Conservation (phyloP, 148 eudicot genomes). For the Arctostaphylos glauca region DNA sequence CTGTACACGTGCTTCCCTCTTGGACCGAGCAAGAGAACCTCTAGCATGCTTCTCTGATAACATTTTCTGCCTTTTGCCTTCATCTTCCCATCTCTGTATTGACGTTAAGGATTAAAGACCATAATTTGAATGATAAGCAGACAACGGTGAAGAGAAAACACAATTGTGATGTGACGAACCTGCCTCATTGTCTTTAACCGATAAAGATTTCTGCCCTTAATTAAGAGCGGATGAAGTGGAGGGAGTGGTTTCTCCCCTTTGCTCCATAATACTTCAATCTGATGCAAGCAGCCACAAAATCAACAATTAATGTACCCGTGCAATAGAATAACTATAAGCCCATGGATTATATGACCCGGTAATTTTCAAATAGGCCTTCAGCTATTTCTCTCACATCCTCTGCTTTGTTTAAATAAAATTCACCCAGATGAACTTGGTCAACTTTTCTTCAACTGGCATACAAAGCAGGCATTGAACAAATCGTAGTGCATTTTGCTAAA, state of each 20-base stretch:
- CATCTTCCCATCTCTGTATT: conserved; percentile 73
- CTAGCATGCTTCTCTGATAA: conserved; percentile 68
- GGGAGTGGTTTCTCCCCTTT: conserved; percentile 74
- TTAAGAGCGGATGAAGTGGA: conserved; percentile 77
- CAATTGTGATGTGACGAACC: conserved; percentile 28
- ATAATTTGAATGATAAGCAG: not conserved
- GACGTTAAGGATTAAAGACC: not conserved
- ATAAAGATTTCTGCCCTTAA: conserved; percentile 88
- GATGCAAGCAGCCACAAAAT: conserved; percentile 11
- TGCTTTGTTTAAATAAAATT: not conserved
- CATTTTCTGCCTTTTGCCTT: conserved; percentile 58
- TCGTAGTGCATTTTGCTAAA: not conserved
- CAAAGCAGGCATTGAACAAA: not conserved
- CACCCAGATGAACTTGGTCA: not conserved
- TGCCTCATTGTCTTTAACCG: conserved; percentile 68
- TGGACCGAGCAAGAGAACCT: conserved; percentile 61
- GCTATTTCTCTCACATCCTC: not conserved
- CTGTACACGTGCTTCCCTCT: conserved; percentile 52
- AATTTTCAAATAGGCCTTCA: not conserved
- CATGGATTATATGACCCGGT: not conserved
- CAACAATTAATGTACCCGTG: not conserved
- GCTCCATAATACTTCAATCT: conserved; percentile 94
- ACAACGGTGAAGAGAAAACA: not conserved
- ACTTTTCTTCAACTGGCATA: conserved; percentile 1
- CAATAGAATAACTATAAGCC: not conserved